These are phyloP conservation scores for Pascua sp. DNA, from an alignment of 1,284 basidiomycete genomes.

Conservation along the genomic window DNA sequence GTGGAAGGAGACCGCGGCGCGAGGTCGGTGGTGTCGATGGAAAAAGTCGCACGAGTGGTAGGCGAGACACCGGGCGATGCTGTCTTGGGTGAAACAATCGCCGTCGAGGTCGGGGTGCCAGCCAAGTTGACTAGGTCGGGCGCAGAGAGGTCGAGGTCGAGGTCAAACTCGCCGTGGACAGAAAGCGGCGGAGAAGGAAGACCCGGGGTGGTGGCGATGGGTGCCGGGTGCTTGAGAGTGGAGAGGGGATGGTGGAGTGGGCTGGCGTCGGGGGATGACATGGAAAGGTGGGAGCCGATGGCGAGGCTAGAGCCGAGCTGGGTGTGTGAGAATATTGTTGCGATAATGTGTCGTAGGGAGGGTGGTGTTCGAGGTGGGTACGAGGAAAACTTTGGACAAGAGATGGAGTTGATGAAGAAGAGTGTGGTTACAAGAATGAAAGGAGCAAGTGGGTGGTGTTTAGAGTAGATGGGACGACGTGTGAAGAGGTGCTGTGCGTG, in stretches of 20 bases:
- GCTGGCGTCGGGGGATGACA: background rate
- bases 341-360: background rate
- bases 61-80: background rate
- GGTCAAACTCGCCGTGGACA: slow-evolving; percentile 17
- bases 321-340: background rate
- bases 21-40: slow-evolving; percentile 15
- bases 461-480: background rate
- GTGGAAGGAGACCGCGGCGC: background rate
- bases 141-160: slow-evolving; percentile 27
- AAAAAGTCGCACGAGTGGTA: slow-evolving; percentile 5
- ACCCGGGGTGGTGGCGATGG: background rate
- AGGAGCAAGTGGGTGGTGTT: background rate
- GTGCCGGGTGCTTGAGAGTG: too few relatives aligned
- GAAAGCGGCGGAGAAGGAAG: slow-evolving; percentile 36
- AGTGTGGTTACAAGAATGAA: background rate
- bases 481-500: too few relatives aligned
- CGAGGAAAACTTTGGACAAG: background rate
- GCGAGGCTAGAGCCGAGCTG: slow-evolving; percentile 4
- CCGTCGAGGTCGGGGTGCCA: slow-evolving; percentile 24
- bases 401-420: background rate
- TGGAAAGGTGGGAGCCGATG: background rate
- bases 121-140: slow-evolving; percentile 18
- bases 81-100: slow-evolving; percentile 35
- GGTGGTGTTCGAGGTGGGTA: background rate
- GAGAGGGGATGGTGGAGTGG: background rate